Percentiles rank a stretch among this genome's conserved stretches.
These are phyloP conservation scores for Neonectria neomacrospora DNA, from an alignment of 2,329 filamentous ascomycete genomes.

Conservation along the genomic window DNA sequence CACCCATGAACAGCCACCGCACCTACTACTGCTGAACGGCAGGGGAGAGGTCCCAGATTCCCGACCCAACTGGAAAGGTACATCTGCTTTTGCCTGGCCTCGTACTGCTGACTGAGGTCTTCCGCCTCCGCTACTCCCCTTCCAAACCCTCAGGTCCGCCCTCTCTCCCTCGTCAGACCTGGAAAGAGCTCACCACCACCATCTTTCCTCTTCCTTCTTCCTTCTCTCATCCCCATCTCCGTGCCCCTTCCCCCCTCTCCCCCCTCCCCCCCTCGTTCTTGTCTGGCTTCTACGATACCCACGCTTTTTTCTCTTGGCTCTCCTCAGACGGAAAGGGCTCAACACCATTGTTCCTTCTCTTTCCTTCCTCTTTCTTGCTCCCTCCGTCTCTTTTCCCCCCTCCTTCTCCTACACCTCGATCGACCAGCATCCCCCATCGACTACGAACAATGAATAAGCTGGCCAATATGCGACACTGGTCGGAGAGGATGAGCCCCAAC, in stretches of 20 bases:
- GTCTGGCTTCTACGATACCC: slow-evolving; percentile 42
- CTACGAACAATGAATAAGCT: slow-evolving; percentile 71
- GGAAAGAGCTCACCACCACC: slow-evolving; percentile 46
- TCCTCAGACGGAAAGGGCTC: background rate
- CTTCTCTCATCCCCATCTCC: slow-evolving; percentile 28
- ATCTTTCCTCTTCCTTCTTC: slow-evolving; percentile 39
- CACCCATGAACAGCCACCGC: background rate
- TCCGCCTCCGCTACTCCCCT: slow-evolving; percentile 36
- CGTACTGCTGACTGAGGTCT: slow-evolving; percentile 33
- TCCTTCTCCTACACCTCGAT: slow-evolving; percentile 43
- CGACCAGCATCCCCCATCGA: slow-evolving; percentile 40
- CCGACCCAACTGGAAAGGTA: slow-evolving; percentile 12
- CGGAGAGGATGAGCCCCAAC: slow-evolving; percentile 75
- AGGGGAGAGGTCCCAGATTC: background rate
- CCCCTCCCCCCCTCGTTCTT: slow-evolving; percentile 35
- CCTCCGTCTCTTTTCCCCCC: slow-evolving; percentile 35
- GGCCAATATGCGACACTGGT: slow-evolving; percentile 78
- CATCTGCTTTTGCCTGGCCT: slow-evolving; percentile 26
- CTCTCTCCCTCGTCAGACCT: slow-evolving; percentile 44
- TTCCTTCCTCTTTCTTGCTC: slow-evolving; percentile 38
- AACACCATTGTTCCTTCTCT: slow-evolving; percentile 28
- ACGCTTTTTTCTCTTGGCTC: slow-evolving; percentile 26
- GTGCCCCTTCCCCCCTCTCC: slow-evolving; percentile 19
- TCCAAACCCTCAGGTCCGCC: slow-evolving; percentile 13
- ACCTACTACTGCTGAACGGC: background rate